Evolutionary conservation across 1,284 basidiomycete genomes (phyloP).

Genomic region (Pyrrhoderma lamaoense): DNA sequence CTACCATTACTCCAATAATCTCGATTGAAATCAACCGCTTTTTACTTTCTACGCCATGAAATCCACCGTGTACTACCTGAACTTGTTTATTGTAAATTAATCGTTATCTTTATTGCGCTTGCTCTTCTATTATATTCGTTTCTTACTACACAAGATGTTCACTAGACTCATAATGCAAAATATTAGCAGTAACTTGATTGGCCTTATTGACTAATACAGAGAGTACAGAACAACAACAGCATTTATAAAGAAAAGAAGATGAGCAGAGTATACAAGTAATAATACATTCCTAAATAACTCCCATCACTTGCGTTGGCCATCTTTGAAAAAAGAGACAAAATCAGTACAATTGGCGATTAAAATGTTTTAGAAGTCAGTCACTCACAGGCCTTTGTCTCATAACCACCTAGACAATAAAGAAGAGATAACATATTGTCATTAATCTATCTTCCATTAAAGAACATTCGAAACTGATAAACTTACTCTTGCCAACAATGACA

Average conservation of each 20-base stretch:
- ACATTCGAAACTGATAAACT: conserved; percentile 25
- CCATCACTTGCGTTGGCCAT: conserved; percentile 34
- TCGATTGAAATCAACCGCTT: not conserved
- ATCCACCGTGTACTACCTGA: not conserved
- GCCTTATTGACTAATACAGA: no score
- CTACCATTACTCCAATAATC: not conserved
- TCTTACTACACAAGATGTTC: not conserved
- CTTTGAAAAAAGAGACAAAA: conserved; percentile 24
- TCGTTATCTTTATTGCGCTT: conserved; percentile 1
- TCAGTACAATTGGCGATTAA: not conserved
- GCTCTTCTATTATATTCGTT: not conserved
- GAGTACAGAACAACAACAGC: not conserved
- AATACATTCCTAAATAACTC: not conserved
- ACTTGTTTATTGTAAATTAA: not conserved
- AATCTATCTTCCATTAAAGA: not conserved
- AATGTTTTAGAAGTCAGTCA: conserved; percentile 17
- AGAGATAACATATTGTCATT: not conserved
- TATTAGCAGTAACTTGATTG: not conserved
- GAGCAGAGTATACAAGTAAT: not conserved
- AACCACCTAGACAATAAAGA: conserved; percentile 32
- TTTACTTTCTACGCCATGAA: not conserved
- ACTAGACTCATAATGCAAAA: not conserved
- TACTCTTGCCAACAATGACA: conserved; percentile 65
- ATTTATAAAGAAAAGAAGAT: no score
- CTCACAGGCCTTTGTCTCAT: conserved; percentile 61